Conservation (phyloP, 2,329 filamentous ascomycete genomes). For the Fusarium oligoseptatum region DNA sequence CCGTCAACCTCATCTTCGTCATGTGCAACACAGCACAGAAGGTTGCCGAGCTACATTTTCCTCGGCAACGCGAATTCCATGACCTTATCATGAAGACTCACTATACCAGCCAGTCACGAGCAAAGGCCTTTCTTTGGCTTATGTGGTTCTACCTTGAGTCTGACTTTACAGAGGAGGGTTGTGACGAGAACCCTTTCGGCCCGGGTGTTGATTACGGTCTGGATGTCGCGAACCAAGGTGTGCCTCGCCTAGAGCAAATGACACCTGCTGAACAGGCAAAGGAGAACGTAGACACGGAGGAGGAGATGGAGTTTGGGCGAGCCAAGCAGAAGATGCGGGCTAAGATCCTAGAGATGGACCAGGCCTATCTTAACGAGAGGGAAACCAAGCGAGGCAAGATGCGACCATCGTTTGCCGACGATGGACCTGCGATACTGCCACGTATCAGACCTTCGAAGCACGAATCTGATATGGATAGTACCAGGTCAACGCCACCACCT, state of each 20-base stretch:
- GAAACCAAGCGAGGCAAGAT: conserved; percentile 69
- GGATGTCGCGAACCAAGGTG: conserved; percentile 75
- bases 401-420: conserved; percentile 59
- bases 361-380: conserved; percentile 74
- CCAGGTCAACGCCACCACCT: conserved; percentile 59
- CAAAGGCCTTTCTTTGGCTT: conserved; percentile 92
- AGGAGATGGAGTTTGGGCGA: conserved; percentile 78
- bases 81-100: conserved; percentile 94
- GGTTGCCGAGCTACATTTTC: conserved; percentile 93
- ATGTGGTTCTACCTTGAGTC: conserved; percentile 99
- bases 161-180: conserved; percentile 90
- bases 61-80: conserved; percentile 88
- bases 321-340: conserved; percentile 81
- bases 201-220: conserved; percentile 74
- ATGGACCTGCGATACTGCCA: conserved; percentile 71
- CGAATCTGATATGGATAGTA: conserved; percentile 62
- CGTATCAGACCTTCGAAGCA: conserved; percentile 74
- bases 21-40: conserved; percentile 91
- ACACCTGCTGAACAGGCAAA: conserved; percentile 72
- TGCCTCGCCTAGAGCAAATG: conserved; percentile 76
- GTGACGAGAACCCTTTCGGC: conserved; percentile 92
- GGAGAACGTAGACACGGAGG: conserved; percentile 81
- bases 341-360: conserved; percentile 81
- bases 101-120: conserved; percentile 84
- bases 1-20: conserved; percentile 96